Evolutionary conservation across 75 land plant species (phyloP), one percentile per base, ranked within the genome.

Genomic region (Cunninghamia lanceolata): DNA sequence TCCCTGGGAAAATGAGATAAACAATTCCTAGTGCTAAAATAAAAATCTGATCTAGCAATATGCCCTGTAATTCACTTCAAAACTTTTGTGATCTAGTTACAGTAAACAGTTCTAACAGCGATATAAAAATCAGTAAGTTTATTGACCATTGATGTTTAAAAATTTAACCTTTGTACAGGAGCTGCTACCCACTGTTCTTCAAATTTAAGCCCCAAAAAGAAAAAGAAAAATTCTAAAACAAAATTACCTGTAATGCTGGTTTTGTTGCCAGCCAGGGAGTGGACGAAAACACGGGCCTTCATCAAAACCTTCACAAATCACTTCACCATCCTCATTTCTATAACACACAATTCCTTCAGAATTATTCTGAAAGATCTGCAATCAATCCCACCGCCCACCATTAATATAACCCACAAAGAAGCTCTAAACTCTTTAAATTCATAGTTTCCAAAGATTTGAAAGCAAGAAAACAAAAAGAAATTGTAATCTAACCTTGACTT

Each of bases 251-350:
- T n/a, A 80, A 11, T 80, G 82, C 52, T 45, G 50, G 0, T 45
- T 34, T 80, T 80, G 82, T 45, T 80, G 34, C 25, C 45, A 32
- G 36, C 66, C 71, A 47, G 79, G 43, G 50, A 46, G 2, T 38
- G 82, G 86, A 10, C 89, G 92, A 50, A 89, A 88, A 38, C 93
- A 91, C 82, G 97, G 97, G 30, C 97, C 97, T 54, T 95, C 97
- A 79, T 95, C 97, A 74, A 84, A 88, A 74, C 97, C 97, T 89
- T 95, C 97, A 86, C 97, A 95, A 13, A 92, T 87, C 28, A 94
- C 73, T 83, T 95, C 95, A 39, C 97, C 97, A 84, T 45, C 79
- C 16, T 86, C 89, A 82, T 90, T 91, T 88, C 81, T 85, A 71
- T 92, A 92, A 43, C 97, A 95, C 7, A 93, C 77, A 36, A 95